phyloP scores from a whole-genome alignment of 169 alveolate species.

The Perkinsus olseni region DNA sequence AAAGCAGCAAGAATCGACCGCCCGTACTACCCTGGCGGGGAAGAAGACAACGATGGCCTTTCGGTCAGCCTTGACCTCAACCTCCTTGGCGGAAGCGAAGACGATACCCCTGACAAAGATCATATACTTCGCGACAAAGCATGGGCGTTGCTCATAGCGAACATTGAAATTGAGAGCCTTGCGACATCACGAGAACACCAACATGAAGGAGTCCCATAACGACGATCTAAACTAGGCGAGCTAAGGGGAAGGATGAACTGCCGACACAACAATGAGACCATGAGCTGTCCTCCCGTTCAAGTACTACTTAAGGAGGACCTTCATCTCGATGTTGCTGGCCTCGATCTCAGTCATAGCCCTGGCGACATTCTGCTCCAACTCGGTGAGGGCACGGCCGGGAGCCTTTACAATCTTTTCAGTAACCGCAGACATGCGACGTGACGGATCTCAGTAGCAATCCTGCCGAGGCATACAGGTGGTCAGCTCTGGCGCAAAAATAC shows the following conservation, averaged over 20 bases:
- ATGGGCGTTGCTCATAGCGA: not conserved
- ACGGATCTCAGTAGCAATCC: conserved; percentile 3
- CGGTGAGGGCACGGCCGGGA: conserved; percentile 1
- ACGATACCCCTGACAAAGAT: not conserved
- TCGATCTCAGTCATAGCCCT: not conserved
- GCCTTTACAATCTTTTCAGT: not conserved
- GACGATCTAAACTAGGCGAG: too few relatives aligned
- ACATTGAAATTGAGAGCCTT: too few relatives aligned
- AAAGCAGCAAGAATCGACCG: not conserved
- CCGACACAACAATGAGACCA: not conserved
- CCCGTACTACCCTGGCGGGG: not conserved
- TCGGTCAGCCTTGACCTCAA: not conserved
- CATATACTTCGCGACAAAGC: not conserved
- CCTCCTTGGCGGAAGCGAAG: not conserved
- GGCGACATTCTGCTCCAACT: conserved; percentile 4
- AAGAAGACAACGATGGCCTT: conserved; percentile 1
- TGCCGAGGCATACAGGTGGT: conserved; percentile 1
- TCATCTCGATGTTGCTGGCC: not conserved
- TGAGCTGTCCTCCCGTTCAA: not conserved
- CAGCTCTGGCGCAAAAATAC: not conserved
- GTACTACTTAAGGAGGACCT: not conserved
- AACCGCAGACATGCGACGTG: conserved; percentile 5
- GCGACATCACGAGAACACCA: too few relatives aligned
- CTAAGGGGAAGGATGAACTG: too few relatives aligned
- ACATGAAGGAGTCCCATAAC: too few relatives aligned